Evolutionary conservation across 192 early-diverging fungal species (phyloP), one percentile per base, ranked within the genome.

Genomic region (Coemansia sp.): DNA sequence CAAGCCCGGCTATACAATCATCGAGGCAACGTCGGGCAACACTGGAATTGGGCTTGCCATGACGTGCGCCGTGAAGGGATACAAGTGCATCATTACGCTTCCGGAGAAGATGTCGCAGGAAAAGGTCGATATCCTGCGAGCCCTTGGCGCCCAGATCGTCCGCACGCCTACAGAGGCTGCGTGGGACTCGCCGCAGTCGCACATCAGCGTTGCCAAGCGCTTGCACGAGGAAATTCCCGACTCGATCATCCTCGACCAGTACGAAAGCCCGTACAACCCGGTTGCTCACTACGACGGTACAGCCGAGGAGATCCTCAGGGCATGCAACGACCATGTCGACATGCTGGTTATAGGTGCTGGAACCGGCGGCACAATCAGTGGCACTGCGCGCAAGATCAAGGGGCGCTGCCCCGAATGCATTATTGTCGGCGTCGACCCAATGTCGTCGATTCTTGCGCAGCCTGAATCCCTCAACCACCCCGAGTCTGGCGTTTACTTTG

Each of bases 81-180:
- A 99, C 85, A 87, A 91, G 64, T 89, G 91, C 69, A 96, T 99
- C 72, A 99, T 99, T 65, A 99, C 97, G 13, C 85, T 99, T 26
- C 97, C 97, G 26, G 97, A 99, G 80, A 99, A 99, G 78, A 99
- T 99, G 97, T 93, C 91, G 56, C 92, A 97, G 82, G 97, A 99
- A 80, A 99, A 99, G 87, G 96, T 98, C 20, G 97, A 97, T 75
- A 92, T 99, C 6, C 85, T 99, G 66, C 98, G 97, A 68, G 95
- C 94, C 9, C 84, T 99, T 23, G 96, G 95, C 30, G 95, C 97
- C 28, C 95, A 99, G 74, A 98, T 96, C 72, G 89, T 97, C 64
- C 92, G 97, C 65, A 99, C 97, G 29, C 97, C 97, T 34, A 99
- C 97, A 12, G 97, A 99, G 74, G 97, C 97, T 28, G 96, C 95